Base-by-base conservation (phyloP, 2,329 filamentous ascomycete genomes). In the Fusarium domesticum region DNA sequence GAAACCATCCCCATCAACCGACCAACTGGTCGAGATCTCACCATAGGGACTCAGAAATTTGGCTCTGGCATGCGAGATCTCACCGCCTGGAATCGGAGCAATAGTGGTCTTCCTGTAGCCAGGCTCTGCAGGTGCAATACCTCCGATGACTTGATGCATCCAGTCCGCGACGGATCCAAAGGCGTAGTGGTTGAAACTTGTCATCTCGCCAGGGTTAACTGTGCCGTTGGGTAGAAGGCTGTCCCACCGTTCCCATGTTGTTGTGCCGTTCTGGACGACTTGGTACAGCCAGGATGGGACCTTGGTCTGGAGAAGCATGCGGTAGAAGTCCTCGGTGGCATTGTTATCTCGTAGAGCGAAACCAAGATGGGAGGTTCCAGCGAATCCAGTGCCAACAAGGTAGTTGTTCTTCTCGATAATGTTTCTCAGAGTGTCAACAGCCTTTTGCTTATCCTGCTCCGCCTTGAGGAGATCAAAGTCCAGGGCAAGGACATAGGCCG, bases 231-330 rank as follows among this genome's bases (percentile, higher is more conserved):
- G 61, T 2, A 73, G 56, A 32, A 76, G 59, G 23, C 65, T 69
- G 43, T 76, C 70, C 73, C 73, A 76, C 5, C 73, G 65, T 51
- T 76, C 72, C 73, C 72, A 76, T 0, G 72, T 75, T 0, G 73
- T 76, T 0, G 66, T 72, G 18, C 62, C 62, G 67, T 70, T 68
- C 2, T 62, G 7, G 7, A 33, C 63, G 15, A 76, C 67, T 10
- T 70, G 71, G 46, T 74, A 75, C 3, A 76, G 58, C 73, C 73
- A 76, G 0, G 66, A 70, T 0, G 72, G 73, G 5, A 67, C 65
- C 4, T 64, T 54, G 6, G 64, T 70, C 52, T 74, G 66, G 10
- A 71, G 59, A 2, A 77, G 61, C 72, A 77, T 76, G 14, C 64
- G 59, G 53, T 76, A 77, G 41, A n/a, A n/a, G n/a, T n/a, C n/a